Evolutionary conservation across 176 grass and related monocot species (phyloP), one percentile per base, ranked within the genome.

Genomic region (Avena sativa): DNA sequence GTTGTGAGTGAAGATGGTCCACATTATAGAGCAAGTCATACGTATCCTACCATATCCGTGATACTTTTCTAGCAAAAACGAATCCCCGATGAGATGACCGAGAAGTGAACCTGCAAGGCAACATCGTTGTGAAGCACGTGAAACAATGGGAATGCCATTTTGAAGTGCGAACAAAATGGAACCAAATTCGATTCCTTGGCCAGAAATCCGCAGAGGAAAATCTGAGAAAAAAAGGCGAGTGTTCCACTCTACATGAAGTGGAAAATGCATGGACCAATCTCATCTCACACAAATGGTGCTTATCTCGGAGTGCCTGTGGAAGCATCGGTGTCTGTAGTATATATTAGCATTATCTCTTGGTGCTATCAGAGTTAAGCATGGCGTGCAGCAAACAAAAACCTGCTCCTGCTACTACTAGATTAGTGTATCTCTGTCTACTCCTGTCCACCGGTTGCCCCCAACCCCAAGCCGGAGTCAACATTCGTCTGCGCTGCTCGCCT

Each of bases 131-230:
- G 77, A 49, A 81, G 48, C 83, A 85, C 46, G 77, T 74, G 77
- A 66, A 79, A 71, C 13, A 80, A 56, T 36, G 36, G 7, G 7
- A 77, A 68, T 40, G 32, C 6, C 3, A 44, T 34, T 85, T 65
- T 13, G 12, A 82, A 70, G 61, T 44, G 71, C 50, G 4, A 20
- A 40, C 23, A 23, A 17, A 43, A 43, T 6, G 28, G 71, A 78
- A 90, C 83, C 76, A 77, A 38, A 12, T 86, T 69, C 19, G 38
- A 70, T 86, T 69, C 61, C 20, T 70, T 73, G 10, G 49, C 51
- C 14, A 70, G 20, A 40, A 81, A 81, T 86, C 77, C 50, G 16
- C 3, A 2, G 2, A 6, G 49, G 67, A 77, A 20, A 69, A 61
- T 16, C 9, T 38, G 8, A 4, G 9, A 12, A 55, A 81, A 81